Percentiles rank a stretch among this genome's conserved stretches.
phyloP scores from a whole-genome alignment of 169 alveolate genomes.

The Plasmodium reichenowi region DNA sequence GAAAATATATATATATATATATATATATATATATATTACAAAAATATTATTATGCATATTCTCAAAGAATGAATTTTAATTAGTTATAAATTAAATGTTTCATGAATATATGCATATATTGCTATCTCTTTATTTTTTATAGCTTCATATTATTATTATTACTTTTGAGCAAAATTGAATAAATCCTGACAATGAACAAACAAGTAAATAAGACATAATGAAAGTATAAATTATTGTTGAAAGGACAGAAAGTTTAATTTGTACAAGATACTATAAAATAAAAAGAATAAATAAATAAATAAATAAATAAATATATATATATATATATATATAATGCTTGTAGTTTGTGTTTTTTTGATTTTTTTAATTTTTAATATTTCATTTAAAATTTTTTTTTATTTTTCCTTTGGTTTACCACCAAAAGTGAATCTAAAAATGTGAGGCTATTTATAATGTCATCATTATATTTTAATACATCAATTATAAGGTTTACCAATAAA shows the following conservation, averaged over 20 bases:
- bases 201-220: slow-evolving; percentile 17
- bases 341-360: no score
- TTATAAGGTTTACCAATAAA: slow-evolving; percentile 1
- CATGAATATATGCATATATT: no score
- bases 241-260: neutral
- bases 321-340: neutral
- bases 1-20: neutral
- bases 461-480: neutral
- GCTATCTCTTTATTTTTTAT: no score
- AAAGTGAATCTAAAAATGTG: slow-evolving; percentile 12
- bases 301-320: neutral
- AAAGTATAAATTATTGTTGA: slow-evolving; percentile 14
- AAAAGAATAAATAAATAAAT: neutral
- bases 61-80: no score
- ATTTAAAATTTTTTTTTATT: no score
- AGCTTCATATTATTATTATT: neutral
- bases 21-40: neutral
- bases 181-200: slow-evolving; percentile 53
- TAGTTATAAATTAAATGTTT: no score
- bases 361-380: no score
- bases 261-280: slow-evolving; percentile 3
- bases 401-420: slow-evolving; percentile 8
- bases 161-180: slow-evolving; percentile 38
- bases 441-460: neutral
- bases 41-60: no score